Evolutionary conservation across 1,139 yeast species (phyloP), one percentile per base, ranked within the genome.

Genomic region (Geotrichum carabidarum): DNA sequence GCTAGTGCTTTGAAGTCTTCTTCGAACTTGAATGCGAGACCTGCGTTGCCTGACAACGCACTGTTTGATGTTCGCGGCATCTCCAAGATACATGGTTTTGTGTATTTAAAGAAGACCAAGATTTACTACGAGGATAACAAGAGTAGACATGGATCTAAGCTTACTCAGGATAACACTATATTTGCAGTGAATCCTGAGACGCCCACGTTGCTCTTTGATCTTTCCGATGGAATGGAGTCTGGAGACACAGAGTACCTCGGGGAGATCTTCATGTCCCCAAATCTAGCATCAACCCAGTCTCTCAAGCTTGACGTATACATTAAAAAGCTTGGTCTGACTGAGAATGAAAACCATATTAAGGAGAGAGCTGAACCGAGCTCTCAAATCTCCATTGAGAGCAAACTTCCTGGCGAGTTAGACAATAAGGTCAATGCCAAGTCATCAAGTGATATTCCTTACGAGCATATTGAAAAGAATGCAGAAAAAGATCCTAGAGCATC

Each of bases 81-180:
- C 18, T 61, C 65, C 38, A 54, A 60, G 35, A 43, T 55, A 5
- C 66, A 63, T 51, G 66, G 64, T 11, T 22, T 22, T 22, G 40
- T 17, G 4, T 50, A 59, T 31, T 37, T 54, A 31, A 37, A 51
- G 22, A 44, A 60, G 9, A 58, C 56, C 31, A 15, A 49, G 42
- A 34, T 62, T 15, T 50, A 44, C 32, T 62, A 48, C 48, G 34
- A 37, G 18, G 65, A 63, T 38, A 37, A 55, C 37, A 53, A 48
- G 18, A 58, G 63, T 37, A 55, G 59, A 49, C 60, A 62, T 52
- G 64, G 64, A 2, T 52, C 61, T n/a, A 43, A 45, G 40, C 1
- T 45, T 3, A 45, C 41, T 11, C 14, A 14, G 4, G 8, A 12
- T n/a, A 27, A 4, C 6, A 8, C 8, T 7, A 4, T 34, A 5